A percentile compares a stretch with the other conserved stretches of the same genome.
These are phyloP conservation scores for Leccinum imitatum DNA, from an alignment of 768 basidiomycete genomes.

Conservation along the genomic window DNA sequence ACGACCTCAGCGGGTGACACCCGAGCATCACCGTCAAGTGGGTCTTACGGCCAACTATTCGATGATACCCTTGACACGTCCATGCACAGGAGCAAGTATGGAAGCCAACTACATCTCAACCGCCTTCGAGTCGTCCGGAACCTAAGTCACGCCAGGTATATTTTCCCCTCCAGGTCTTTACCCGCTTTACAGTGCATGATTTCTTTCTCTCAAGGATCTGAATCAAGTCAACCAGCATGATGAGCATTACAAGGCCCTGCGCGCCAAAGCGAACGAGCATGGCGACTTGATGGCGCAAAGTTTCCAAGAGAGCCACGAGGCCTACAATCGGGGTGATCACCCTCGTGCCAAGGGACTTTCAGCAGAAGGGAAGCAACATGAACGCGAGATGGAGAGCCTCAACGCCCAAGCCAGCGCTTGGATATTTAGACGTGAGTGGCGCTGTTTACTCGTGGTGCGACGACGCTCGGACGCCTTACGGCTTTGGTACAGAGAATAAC, in stretches of 20 bases:
- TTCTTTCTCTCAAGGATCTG: constrained; percentile 40
- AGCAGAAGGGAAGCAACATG: constrained; percentile 76
- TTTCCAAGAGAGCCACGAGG: constrained; percentile 72
- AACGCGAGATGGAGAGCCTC: constrained; percentile 71
- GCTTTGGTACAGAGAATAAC: constrained; percentile 63
- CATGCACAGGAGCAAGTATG: constrained; percentile 16
- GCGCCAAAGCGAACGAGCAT: constrained; percentile 73
- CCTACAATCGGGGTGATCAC: constrained; percentile 71
- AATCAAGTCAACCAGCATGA: constrained; percentile 69
- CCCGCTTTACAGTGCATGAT: not conserved
- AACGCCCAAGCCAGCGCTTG: constrained; percentile 83
- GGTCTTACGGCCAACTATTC: constrained; percentile 6
- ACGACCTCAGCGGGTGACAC: constrained; percentile 2
- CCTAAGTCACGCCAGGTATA: constrained; percentile 16
- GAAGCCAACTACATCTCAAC: constrained; percentile 15
- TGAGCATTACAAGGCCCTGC: constrained; percentile 64
- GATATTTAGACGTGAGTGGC: constrained; percentile 69
- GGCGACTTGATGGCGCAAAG: constrained; percentile 75
- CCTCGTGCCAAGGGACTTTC: constrained; percentile 81
- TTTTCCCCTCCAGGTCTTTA: not conserved
- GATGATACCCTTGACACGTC: not conserved
- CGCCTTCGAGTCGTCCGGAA: constrained; percentile 8
- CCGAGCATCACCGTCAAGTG: constrained; percentile 15
- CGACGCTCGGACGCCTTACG: not conserved
- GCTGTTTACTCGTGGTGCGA: not conserved